Evolutionary conservation across 2,329 filamentous ascomycete genomes (phyloP).

Genomic region (Cladosporium phlei): DNA sequence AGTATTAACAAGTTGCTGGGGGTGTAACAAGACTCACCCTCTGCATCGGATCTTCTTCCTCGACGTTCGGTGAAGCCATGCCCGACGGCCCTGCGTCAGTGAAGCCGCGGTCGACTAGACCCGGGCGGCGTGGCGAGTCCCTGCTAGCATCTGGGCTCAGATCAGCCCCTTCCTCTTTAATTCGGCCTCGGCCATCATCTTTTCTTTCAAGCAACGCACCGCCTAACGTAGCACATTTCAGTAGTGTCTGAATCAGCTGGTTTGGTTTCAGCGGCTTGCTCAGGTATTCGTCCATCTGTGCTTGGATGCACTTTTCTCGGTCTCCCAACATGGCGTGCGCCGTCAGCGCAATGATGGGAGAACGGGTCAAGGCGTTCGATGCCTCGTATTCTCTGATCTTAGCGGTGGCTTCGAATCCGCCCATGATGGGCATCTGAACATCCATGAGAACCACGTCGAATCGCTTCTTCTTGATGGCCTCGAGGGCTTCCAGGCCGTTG

Average conservation of each 20-base stretch:
- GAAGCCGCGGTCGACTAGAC: constrained; percentile 59
- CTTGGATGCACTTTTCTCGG: constrained; percentile 94
- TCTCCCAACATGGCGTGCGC: constrained; percentile 99
- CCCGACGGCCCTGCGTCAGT: constrained; percentile 63
- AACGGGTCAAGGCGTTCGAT: constrained; percentile 71
- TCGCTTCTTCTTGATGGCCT: constrained; percentile 84
- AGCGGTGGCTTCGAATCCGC: constrained; percentile 92
- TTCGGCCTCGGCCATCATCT: constrained; percentile 35
- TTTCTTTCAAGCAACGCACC: constrained; percentile 76
- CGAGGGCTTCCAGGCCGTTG: constrained; percentile 88
- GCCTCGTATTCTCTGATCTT: constrained; percentile 96
- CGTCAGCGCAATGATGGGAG: constrained; percentile 93
- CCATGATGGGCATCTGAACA: constrained; percentile 99
- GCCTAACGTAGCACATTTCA: constrained; percentile 91
- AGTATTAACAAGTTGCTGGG: constrained; percentile 9
- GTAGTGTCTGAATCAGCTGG: constrained; percentile 93
- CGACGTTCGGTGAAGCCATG: constrained; percentile 59
- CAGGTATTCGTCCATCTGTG: constrained; percentile 98
- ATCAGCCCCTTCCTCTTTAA: constrained; percentile 21
- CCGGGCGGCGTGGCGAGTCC: constrained; percentile 42
- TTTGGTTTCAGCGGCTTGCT: constrained; percentile 96
- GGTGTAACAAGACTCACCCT: constrained; percentile 40
- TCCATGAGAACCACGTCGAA: constrained; percentile 99
- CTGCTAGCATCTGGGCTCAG: constrained; percentile 19
- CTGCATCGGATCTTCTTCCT: constrained; percentile 56